These are phyloP conservation scores for Dictyostelium brefeldianum DNA, from an alignment of 78 protist genomes.

Conservation along the genomic window DNA sequence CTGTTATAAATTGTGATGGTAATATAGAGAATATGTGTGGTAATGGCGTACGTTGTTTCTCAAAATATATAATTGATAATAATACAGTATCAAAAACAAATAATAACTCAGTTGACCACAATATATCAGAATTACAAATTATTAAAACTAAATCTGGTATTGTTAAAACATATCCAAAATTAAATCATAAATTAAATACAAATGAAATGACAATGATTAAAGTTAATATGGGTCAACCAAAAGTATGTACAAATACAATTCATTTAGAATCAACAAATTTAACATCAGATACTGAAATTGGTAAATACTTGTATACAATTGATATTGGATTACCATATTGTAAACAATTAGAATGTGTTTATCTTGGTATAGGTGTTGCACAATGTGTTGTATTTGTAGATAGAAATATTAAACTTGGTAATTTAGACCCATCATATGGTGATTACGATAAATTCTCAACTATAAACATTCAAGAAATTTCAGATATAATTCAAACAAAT, in stretches of 20 bases:
- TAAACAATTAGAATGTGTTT: slow-evolving; percentile 5
- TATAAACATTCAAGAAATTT: slow-evolving; percentile 10
- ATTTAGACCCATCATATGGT: background rate
- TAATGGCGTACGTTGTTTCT: slow-evolving; percentile 76
- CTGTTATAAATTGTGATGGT: slow-evolving; percentile 67
- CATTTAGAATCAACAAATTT: background rate
- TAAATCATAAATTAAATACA: background rate
- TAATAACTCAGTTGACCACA: background rate
- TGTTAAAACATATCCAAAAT: slow-evolving; percentile 41
- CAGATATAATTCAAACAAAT: slow-evolving; percentile 46
- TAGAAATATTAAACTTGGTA: slow-evolving; percentile 31
- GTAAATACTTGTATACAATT: background rate
- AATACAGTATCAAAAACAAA: slow-evolving; percentile 13
- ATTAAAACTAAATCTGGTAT: slow-evolving; percentile 54
- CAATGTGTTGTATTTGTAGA: slow-evolving; percentile 81
- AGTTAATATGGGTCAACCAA: slow-evolving; percentile 51
- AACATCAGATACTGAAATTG: background rate
- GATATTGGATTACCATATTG: background rate
- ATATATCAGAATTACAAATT: background rate
- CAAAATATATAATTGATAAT: slow-evolving; percentile 66
- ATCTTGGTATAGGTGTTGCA: slow-evolving; percentile 73
- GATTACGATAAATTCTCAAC: background rate
- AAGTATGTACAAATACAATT: background rate
- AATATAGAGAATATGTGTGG: slow-evolving; percentile 73
- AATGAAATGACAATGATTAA: background rate